Conservation (phyloP, 148 eudicot genomes). For the Spergularia marina region DNA sequence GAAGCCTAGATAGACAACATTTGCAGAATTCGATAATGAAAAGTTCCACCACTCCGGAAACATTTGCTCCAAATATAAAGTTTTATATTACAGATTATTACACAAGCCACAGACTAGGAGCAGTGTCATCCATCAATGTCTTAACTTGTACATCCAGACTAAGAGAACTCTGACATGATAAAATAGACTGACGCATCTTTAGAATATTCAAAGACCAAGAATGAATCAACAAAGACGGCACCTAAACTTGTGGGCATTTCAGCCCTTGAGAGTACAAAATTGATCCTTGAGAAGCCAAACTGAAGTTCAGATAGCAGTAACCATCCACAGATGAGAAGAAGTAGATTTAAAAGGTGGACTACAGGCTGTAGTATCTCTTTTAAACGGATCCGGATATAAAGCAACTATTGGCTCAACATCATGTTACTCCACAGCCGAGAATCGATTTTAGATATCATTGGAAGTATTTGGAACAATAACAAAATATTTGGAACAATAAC, state of each 20-base stretch:
- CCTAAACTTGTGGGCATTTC: not conserved
- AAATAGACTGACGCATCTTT: not conserved
- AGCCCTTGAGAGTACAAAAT: not conserved
- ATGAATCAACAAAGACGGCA: not conserved
- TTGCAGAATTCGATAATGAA: too few species aligned
- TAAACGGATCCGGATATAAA: not conserved
- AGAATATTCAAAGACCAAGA: too few species aligned
- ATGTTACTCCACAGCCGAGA: not conserved
- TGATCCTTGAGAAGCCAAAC: not conserved
- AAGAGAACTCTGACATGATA: not conserved
- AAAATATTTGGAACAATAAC: not conserved
- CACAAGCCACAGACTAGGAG: too few species aligned
- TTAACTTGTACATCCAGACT: not conserved
- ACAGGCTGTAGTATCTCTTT: not conserved
- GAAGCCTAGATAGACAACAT: too few species aligned
- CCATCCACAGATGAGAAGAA: not conserved
- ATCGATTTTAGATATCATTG: conserved; percentile 3
- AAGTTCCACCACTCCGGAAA: too few species aligned
- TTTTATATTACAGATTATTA: too few species aligned
- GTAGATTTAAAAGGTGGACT: not conserved
- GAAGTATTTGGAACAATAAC: not conserved
- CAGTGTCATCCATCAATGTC: too few species aligned
- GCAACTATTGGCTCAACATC: not conserved
- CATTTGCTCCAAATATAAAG: too few species aligned
- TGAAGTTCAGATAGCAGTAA: not conserved